Conservation (phyloP, 208 protist genomes). For the Novymonas esmeraldas region DNA sequence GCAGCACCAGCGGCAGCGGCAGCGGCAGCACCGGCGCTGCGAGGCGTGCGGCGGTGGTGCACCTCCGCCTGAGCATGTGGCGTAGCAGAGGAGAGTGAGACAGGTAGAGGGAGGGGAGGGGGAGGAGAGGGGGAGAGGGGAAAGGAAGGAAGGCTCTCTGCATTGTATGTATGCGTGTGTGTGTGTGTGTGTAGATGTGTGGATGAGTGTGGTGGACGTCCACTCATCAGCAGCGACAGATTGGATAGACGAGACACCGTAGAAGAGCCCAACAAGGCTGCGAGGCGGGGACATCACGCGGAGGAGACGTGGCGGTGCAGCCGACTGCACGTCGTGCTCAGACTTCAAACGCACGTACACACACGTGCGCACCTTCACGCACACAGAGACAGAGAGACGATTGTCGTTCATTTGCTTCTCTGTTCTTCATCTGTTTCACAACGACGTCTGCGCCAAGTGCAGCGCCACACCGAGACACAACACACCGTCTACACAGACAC, state of each 20-base stretch:
- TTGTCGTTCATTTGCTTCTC: too few relatives aligned
- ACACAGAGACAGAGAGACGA: too few relatives aligned
- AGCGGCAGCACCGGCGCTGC: background rate
- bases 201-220: too few relatives aligned
- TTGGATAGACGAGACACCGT: background rate
- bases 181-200: too few relatives aligned
- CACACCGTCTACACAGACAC: background rate
- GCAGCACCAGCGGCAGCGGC: background rate
- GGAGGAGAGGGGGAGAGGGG: background rate
- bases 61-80: too few relatives aligned
- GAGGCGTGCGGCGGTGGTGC: too few relatives aligned
- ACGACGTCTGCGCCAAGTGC: too few relatives aligned
- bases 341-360: background rate
- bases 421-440: too few relatives aligned
- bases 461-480: background rate
- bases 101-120: background rate
- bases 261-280: background rate
- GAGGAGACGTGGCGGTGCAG: background rate
- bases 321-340: background rate
- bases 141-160: too few relatives aligned
- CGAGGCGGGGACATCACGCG: background rate
- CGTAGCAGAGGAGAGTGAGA: background rate
- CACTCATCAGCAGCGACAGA: too few relatives aligned
- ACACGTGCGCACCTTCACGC: background rate
- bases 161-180: too few relatives aligned